Conservation (phyloP, 352 stramenopile species). For the Pythium apleroticum region DNA sequence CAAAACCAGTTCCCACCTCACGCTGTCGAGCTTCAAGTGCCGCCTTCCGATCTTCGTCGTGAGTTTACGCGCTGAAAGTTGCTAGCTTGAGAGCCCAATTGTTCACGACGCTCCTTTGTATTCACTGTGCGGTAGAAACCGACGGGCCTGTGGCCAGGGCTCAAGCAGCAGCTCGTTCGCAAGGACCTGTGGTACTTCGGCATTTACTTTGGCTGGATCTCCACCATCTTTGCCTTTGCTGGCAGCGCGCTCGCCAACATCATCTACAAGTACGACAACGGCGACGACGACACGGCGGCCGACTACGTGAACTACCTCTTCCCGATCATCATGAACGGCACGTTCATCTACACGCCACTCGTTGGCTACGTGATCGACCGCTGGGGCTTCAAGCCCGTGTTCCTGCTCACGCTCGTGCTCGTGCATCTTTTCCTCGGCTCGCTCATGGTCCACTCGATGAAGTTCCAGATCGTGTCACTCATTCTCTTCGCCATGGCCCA, state of each 20-base stretch:
- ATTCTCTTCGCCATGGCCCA: conserved; percentile 38
- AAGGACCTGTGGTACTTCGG: conserved; percentile 45
- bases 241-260: conserved; percentile 48
- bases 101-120: neutral
- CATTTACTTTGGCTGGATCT: conserved; percentile 46
- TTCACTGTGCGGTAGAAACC: conserved; percentile 42
- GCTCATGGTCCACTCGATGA: conserved; percentile 34
- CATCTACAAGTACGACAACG: conserved; percentile 31
- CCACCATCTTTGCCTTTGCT: conserved; percentile 40
- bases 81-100: too few relatives aligned
- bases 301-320: conserved; percentile 45
- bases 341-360: conserved; percentile 44
- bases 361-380: conserved; percentile 43
- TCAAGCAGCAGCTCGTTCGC: conserved; percentile 35
- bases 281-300: conserved; percentile 17
- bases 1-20: conserved; percentile 28
- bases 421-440: conserved; percentile 35
- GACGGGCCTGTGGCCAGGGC: conserved; percentile 43
- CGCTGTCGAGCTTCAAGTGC: conserved; percentile 28
- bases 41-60: conserved; percentile 10
- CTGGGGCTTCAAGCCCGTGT: conserved; percentile 32
- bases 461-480: conserved; percentile 37
- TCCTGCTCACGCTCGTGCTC: conserved; percentile 31
- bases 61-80: too few relatives aligned
- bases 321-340: conserved; percentile 39